Conservation (phyloP, 805 yeast species). For the Lachancea sp. region DNA sequence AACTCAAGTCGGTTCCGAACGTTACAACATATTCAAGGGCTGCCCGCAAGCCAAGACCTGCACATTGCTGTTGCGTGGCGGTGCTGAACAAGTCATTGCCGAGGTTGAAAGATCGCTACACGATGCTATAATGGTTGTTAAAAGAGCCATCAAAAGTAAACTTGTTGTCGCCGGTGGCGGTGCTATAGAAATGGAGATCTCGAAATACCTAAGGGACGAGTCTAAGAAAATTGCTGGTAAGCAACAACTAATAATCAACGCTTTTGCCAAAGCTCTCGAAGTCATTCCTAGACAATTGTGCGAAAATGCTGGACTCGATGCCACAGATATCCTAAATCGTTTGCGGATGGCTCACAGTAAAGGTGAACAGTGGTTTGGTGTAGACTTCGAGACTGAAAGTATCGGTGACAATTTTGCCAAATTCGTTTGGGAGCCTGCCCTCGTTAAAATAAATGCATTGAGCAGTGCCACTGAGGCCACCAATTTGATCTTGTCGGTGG, state of each 20-base stretch:
- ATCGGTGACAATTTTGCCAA: constrained; percentile 78
- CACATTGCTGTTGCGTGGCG: constrained; percentile 90
- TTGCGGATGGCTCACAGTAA: constrained; percentile 91
- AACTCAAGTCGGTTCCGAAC: constrained; percentile 90
- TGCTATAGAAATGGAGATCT: constrained; percentile 96
- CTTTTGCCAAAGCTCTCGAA: constrained; percentile 92
- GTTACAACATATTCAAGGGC: constrained; percentile 89
- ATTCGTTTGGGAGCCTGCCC: constrained; percentile 97
- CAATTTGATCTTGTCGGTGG: constrained; percentile 84
- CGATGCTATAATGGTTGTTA: constrained; percentile 98
- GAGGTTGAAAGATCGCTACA: constrained; percentile 97
- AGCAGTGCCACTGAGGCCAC: constrained; percentile 97
- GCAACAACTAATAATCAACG: constrained; percentile 86
- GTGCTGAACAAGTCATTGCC: constrained; percentile 96
- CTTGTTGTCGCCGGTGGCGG: constrained; percentile 98
- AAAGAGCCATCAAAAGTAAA: constrained; percentile 83
- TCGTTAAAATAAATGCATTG: constrained; percentile 89
- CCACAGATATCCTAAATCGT: constrained; percentile 86
- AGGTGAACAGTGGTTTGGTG: constrained; percentile 88
- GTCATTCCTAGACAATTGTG: constrained; percentile 95
- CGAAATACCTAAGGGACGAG: constrained; percentile 79
- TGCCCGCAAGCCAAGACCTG: constrained; percentile 91
- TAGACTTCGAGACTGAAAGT: constrained; percentile 79
- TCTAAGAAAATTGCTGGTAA: constrained; percentile 89
- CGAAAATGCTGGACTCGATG: constrained; percentile 98